Percentiles rank a stretch among this genome's conserved stretches.
Evolutionary conservation across 2,329 filamentous ascomycete genomes (phyloP).

Genomic region (Paecilomyces formosus): DNA sequence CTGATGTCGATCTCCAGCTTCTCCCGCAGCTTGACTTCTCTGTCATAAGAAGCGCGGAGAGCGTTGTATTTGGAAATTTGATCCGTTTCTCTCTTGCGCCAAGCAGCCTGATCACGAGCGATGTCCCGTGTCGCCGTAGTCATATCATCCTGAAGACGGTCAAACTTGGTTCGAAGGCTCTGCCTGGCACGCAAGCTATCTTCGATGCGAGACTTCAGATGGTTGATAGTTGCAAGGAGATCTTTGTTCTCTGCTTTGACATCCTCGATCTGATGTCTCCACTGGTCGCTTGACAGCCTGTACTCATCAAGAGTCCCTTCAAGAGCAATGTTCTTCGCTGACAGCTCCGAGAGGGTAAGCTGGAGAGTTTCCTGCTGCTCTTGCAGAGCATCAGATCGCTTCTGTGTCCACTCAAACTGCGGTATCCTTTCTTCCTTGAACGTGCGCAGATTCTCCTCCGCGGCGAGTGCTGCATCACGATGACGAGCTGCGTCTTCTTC

Average conservation of each 20-base stretch:
- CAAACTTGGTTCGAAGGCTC: constrained; percentile 74
- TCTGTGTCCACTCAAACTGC: constrained; percentile 56
- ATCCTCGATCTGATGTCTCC: constrained; percentile 52
- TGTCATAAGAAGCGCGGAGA: constrained; percentile 53
- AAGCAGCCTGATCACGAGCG: constrained; percentile 71
- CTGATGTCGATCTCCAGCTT: constrained; percentile 54
- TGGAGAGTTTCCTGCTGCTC: constrained; percentile 55
- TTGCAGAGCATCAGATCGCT: constrained; percentile 61
- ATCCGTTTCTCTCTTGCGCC: constrained; percentile 61
- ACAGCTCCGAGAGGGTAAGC: constrained; percentile 46
- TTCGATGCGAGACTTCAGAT: constrained; percentile 69
- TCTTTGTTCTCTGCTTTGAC: constrained; percentile 60
- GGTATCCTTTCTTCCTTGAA: constrained; percentile 63
- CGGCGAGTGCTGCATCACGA: constrained; percentile 52
- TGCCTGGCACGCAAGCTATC: constrained; percentile 81
- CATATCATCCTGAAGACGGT: constrained; percentile 83
- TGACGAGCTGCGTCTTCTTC: constrained; percentile 48
- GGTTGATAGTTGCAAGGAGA: constrained; percentile 64
- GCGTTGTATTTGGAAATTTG: constrained; percentile 47
- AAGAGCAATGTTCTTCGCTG: constrained; percentile 53
- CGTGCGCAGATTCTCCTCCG: constrained; percentile 56
- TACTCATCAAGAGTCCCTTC: constrained; percentile 59
- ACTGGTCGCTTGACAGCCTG: constrained; percentile 51
- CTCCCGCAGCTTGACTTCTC: constrained; percentile 58
- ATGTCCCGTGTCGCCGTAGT: constrained; percentile 68